Conservation (phyloP, 2,329 filamentous ascomycete genomes). For the Hypocreales sp. region DNA sequence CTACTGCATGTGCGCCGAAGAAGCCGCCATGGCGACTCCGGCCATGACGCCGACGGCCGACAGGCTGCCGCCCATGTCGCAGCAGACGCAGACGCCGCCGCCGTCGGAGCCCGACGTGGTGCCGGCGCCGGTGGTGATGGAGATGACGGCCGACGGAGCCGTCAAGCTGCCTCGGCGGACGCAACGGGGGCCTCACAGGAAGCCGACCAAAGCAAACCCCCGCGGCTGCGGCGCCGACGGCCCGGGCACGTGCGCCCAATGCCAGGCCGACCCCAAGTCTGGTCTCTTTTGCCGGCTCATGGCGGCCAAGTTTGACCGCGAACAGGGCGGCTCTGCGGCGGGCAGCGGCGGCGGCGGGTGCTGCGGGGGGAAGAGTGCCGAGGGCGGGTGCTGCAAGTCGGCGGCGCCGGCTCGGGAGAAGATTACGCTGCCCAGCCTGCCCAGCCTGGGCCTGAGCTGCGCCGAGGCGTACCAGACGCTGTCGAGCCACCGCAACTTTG, state of each 20-base stretch:
- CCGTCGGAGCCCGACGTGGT: constrained; percentile 45
- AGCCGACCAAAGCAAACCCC: constrained; percentile 10
- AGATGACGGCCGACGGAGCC: constrained; percentile 43
- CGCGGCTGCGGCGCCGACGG: constrained; percentile 47
- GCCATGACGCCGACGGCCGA: constrained; percentile 22
- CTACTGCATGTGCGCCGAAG: constrained; percentile 67
- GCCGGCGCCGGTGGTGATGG: constrained; percentile 34
- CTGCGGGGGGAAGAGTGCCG: constrained; percentile 44
- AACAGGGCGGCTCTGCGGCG: constrained; percentile 12
- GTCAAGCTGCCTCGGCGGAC: constrained; percentile 39
- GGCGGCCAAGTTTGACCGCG: constrained; percentile 45
- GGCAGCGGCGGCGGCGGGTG: constrained; percentile 34
- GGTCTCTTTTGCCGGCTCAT: constrained; percentile 73
- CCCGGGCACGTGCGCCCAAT: constrained; percentile 67
- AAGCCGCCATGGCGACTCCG: constrained; percentile 22
- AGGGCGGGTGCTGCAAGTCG: constrained; percentile 49
- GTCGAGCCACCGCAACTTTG: constrained; percentile 61
- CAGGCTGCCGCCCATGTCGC: constrained; percentile 22
- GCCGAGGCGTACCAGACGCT: constrained; percentile 69
- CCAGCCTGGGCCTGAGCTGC: constrained; percentile 49
- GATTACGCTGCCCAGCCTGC: constrained; percentile 19
- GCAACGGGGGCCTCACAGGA: constrained; percentile 11
- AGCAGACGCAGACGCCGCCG: constrained; percentile 40
- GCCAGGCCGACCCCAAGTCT: constrained; percentile 60
- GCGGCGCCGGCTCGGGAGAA: constrained; percentile 14